phyloP scores from a whole-genome alignment of 306 rosid species.

The Delonix regia region DNA sequence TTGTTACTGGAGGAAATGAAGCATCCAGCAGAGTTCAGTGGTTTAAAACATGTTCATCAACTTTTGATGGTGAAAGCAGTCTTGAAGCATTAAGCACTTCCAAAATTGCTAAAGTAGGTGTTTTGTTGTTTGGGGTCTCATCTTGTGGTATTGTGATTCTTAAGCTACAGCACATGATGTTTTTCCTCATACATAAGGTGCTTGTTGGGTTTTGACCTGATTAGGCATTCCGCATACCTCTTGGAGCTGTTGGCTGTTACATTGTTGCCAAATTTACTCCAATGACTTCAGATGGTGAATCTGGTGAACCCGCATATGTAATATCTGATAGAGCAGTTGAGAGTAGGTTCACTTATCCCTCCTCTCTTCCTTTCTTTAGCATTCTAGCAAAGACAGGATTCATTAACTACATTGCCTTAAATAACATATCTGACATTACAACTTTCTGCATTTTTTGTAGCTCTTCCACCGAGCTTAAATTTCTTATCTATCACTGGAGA shows the following conservation, averaged over 20 bases:
- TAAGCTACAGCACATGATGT: neutral
- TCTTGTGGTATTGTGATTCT: neutral
- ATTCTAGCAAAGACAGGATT: neutral
- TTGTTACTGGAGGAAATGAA: conserved; percentile 94
- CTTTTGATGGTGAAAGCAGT: conserved; percentile 68
- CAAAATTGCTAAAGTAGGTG: conserved; percentile 76
- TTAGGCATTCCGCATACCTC: conserved; percentile 94
- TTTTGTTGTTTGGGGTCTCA: neutral
- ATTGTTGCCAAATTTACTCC: conserved; percentile 87
- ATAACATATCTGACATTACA: conserved; percentile 15
- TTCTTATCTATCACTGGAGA: conserved; percentile 96
- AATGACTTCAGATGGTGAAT: conserved; percentile 84
- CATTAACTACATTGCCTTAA: neutral
- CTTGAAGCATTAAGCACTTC: conserved; percentile 84
- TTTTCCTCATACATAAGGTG: conserved; percentile 2
- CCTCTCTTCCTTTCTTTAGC: conserved; percentile 28
- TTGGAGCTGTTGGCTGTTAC: conserved; percentile 93
- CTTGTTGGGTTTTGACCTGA: conserved; percentile 35
- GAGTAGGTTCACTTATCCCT: conserved; percentile 61
- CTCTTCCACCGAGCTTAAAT: conserved; percentile 98
- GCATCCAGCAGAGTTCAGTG: conserved; percentile 96
- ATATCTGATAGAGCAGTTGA: conserved; percentile 83
- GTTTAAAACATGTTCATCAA: conserved; percentile 75
- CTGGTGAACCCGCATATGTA: conserved; percentile 80
- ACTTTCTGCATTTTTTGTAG: conserved; percentile 55